Conservation (phyloP, 192 early-diverging fungal genomes). For the Coemansia sp. region DNA sequence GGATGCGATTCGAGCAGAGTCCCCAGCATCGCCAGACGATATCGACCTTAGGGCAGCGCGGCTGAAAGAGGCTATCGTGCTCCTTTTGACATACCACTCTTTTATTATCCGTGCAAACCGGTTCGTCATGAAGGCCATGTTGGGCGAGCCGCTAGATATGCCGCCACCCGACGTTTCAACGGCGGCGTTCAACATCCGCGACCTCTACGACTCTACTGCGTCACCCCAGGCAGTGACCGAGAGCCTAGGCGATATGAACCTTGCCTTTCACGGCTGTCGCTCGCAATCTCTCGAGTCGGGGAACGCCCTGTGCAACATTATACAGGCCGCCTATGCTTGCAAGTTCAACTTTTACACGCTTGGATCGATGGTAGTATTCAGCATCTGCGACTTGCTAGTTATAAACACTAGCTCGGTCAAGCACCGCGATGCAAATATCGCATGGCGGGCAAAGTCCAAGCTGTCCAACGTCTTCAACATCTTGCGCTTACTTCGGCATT, state of each 20-base stretch:
- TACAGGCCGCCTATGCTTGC: constrained; percentile 47
- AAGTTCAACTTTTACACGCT: constrained; percentile 49
- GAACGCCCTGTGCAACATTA: constrained; percentile 43
- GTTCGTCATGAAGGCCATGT: constrained; percentile 50
- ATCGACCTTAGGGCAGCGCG: constrained; percentile 42
- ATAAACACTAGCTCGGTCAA: constrained; percentile 45
- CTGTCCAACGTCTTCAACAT: constrained; percentile 42
- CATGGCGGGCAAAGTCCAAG: constrained; percentile 45
- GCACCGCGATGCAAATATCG: constrained; percentile 27
- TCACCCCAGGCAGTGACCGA: constrained; percentile 32
- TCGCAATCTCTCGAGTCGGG: constrained; percentile 51
- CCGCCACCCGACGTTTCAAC: constrained; percentile 48
- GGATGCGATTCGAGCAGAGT: constrained; percentile 25
- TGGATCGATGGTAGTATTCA: constrained; percentile 47
- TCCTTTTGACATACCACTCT: constrained; percentile 47
- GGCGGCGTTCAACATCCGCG: constrained; percentile 40
- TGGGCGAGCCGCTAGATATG: constrained; percentile 42
- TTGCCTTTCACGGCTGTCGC: constrained; percentile 46
- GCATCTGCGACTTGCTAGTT: constrained; percentile 50
- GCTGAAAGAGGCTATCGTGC: constrained; percentile 41
- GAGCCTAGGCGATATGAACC: constrained; percentile 18
- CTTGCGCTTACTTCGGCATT: constrained; percentile 48
- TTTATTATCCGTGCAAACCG: constrained; percentile 50
- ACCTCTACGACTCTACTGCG: constrained; percentile 45
- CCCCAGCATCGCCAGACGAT: constrained; percentile 28